Evolutionary conservation across 176 grass and related monocot species (phyloP).

Genomic region (Bonia amplexicaulis): DNA sequence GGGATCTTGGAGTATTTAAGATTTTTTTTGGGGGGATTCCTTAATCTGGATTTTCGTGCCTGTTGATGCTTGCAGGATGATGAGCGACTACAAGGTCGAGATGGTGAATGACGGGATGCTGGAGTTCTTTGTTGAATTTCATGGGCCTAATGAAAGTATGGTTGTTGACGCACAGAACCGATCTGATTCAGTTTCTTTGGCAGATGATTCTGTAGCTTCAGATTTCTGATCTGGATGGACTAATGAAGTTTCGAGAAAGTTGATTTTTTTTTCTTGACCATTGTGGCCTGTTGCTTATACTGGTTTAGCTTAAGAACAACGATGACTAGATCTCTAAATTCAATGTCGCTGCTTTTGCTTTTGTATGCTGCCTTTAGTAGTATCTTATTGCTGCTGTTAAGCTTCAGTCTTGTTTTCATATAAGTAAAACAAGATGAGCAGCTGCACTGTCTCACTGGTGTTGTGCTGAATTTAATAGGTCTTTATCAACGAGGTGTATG

Average conservation of each 20-base stretch:
- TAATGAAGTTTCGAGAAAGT: not conserved
- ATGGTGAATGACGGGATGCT: constrained; percentile 96
- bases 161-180: not conserved
- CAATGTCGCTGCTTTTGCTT: constrained; percentile 2
- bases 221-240: constrained; percentile 14
- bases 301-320: not conserved
- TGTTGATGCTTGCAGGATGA: constrained; percentile 58
- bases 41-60: constrained; percentile 10
- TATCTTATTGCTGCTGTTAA: not conserved
- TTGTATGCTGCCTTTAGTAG: not conserved
- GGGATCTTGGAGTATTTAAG: constrained; percentile 6
- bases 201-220: not conserved
- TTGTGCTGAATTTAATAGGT: constrained; percentile 40
- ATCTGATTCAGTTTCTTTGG: not conserved
- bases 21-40: not conserved
- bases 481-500: constrained; percentile 91
- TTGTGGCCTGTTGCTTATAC: not conserved
- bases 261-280: not conserved
- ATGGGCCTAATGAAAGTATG: constrained; percentile 81
- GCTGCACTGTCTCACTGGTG: not conserved
- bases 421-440: not conserved
- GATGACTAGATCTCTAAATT: not conserved
- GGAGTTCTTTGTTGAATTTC: constrained; percentile 91
- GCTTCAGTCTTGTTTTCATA: not conserved
- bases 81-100: constrained; percentile 99